Evolutionary conservation across 495 filamentous ascomycete species (phyloP).

Genomic region (Hapsidospora chrysogenum): DNA sequence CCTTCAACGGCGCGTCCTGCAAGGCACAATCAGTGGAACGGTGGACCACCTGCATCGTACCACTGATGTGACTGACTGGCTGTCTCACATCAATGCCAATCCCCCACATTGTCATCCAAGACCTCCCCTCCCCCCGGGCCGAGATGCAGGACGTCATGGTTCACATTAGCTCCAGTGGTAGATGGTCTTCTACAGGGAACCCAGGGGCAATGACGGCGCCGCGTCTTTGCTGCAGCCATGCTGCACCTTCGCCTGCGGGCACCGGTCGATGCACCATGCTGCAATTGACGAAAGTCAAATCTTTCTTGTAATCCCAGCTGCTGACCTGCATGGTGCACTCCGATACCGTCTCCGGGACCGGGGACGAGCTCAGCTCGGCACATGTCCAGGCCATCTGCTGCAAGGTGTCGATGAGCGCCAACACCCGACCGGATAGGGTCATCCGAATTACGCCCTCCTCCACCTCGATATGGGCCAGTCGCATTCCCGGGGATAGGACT

Average conservation of each 20-base stretch:
- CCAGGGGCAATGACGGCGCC: not conserved
- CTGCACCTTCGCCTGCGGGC: not conserved
- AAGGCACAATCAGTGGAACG: no score
- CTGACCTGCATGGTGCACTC: slow-evolving; percentile 1
- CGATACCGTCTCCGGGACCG: not conserved
- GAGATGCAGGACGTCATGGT: no score
- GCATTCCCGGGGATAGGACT: not conserved
- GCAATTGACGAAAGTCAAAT: not conserved
- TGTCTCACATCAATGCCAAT: no score
- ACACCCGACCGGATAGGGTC: not conserved
- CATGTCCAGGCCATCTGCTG: slow-evolving; percentile 2
- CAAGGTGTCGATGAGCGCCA: not conserved
- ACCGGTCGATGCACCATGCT: not conserved
- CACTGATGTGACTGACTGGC: no score
- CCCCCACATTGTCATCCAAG: no score
- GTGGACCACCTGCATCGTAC: no score
- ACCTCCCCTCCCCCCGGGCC: no score
- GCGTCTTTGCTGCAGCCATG: not conserved
- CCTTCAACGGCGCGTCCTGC: no score
- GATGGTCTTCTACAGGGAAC: not conserved
- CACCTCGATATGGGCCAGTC: slow-evolving; percentile 1
- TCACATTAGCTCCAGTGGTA: no score
- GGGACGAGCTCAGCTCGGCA: slow-evolving; percentile 1
- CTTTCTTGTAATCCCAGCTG: not conserved
- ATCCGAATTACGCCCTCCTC: slow-evolving; percentile 1